Percentiles rank a stretch among this genome's conserved stretches.
phyloP scores from a whole-genome alignment of 768 basidiomycete species.

The Suillus weaverae region DNA sequence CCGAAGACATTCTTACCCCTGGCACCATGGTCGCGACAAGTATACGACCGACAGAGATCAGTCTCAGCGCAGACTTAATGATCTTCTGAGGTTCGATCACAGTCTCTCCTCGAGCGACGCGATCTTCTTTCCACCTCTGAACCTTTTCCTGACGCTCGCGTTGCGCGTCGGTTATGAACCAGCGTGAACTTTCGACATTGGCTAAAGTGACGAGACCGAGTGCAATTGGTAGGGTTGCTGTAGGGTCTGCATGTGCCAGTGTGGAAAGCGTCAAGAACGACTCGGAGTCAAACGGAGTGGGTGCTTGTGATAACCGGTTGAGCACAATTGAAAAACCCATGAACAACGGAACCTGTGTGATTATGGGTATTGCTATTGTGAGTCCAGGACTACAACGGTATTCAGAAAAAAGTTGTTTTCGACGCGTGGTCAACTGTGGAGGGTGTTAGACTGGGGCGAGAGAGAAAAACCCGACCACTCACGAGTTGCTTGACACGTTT shows the following conservation, averaged over 20 bases:
- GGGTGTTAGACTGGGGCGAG: slow-evolving; percentile 8
- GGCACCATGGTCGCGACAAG: slow-evolving; percentile 66
- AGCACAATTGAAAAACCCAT: slow-evolving; percentile 63
- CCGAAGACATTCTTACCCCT: slow-evolving; percentile 48
- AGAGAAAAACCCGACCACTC: slow-evolving; percentile 9
- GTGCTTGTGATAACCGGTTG: slow-evolving; percentile 52
- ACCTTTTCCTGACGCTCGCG: slow-evolving; percentile 49
- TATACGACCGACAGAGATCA: slow-evolving; percentile 65
- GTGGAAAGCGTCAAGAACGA: slow-evolving; percentile 74
- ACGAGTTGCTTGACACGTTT: slow-evolving; percentile 52
- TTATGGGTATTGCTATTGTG: slow-evolving; percentile 59
- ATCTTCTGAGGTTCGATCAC: slow-evolving; percentile 48
- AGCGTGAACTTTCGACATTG: slow-evolving; percentile 75
- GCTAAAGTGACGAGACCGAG: slow-evolving; percentile 75
- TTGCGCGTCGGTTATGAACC: slow-evolving; percentile 65
- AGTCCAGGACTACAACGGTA: slow-evolving; percentile 57
- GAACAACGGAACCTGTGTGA: slow-evolving; percentile 75
- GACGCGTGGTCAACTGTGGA: slow-evolving; percentile 50
- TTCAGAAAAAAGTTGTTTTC: slow-evolving; percentile 59
- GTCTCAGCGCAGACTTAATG: slow-evolving; percentile 54
- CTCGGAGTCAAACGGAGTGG: slow-evolving; percentile 72
- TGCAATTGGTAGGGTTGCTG: slow-evolving; percentile 64
- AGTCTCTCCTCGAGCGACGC: slow-evolving; percentile 42
- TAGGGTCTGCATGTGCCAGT: slow-evolving; percentile 69
- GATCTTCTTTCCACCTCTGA: slow-evolving; percentile 48